A percentile compares a stretch with the other conserved stretches of the same genome.
phyloP scores from a whole-genome alignment of 2,329 filamentous ascomycete genomes.

The Cryoendolithus antarcticus region DNA sequence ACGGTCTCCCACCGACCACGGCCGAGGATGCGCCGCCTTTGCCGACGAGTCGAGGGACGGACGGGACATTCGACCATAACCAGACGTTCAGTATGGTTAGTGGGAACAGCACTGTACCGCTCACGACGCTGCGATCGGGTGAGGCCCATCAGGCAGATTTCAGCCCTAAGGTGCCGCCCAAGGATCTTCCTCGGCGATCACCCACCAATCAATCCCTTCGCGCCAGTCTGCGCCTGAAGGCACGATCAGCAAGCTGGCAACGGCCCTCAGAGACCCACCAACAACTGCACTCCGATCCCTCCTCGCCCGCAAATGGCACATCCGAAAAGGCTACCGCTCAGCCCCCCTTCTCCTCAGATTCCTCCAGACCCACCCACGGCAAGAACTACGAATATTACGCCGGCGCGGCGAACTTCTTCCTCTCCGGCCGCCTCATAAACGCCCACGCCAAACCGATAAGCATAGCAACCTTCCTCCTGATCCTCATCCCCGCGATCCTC shows the following conservation, averaged over 20 bases:
- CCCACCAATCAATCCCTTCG: slow-evolving; percentile 12
- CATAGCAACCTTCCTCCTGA: slow-evolving; percentile 66
- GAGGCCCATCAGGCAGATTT: too few relatives aligned
- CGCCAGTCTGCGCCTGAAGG: slow-evolving; percentile 14
- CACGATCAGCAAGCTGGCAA: too few relatives aligned
- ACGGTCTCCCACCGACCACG: slow-evolving; percentile 14
- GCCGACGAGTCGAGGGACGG: slow-evolving; percentile 60
- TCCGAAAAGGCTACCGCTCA: background rate
- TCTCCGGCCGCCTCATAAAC: slow-evolving; percentile 78
- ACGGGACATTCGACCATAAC: slow-evolving; percentile 55
- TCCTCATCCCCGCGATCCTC: slow-evolving; percentile 65
- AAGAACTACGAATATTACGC: slow-evolving; percentile 87
- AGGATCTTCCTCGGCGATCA: background rate
- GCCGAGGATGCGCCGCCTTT: slow-evolving; percentile 37
- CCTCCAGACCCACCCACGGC: slow-evolving; percentile 31
- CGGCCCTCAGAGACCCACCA: slow-evolving; percentile 24
- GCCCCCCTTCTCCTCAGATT: slow-evolving; percentile 1
- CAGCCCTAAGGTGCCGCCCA: too few relatives aligned
- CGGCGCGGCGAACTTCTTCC: slow-evolving; percentile 83
- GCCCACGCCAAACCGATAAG: slow-evolving; percentile 80
- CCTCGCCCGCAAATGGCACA: slow-evolving; percentile 43
- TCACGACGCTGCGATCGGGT: slow-evolving; percentile 24
- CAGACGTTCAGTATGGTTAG: slow-evolving; percentile 42
- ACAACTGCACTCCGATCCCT: slow-evolving; percentile 69
- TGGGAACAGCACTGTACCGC: slow-evolving; percentile 65